Base-by-base conservation (phyloP, 192 early-diverging fungal species). In the Backusella sp. region DNA sequence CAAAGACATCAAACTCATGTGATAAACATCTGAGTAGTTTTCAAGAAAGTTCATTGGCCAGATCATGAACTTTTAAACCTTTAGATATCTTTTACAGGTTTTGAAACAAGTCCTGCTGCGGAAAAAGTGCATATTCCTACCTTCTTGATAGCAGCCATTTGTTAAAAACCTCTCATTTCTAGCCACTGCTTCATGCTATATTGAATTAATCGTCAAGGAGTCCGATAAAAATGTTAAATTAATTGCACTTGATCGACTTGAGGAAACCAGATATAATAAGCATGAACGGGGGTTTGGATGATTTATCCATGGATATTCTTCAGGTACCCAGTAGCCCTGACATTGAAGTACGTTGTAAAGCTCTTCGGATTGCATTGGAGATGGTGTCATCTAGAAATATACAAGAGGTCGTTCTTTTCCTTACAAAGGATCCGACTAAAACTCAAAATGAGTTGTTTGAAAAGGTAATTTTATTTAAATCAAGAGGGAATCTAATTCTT, bases 151-250 rank as follows among this genome's bases (percentile, higher is more conserved):
- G 21, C 23, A 66, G 53, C 0, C 4, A 19, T 39, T 59, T 26
- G 39, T 12, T 42, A 62, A 70, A 30, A 7, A 4, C 14, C 3
- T 28, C 11, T 59, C 11, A 21, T 71, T 53, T 17, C 21, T 78
- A 92, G 96, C 95, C 53, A 96, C 95, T 12, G 97, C 96, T 0
- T 81, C 90, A 17, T 94, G 93, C 80, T 98, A 96, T 73, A 96
- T 99, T 69, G 89, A 96, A 67, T 88, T 99, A 42, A 92, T 93
- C 69, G 84, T 93, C 23, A 95, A 96, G 82, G 98, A 95, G 76
- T 91, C 97, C 12, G 98, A 99, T 81, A 99, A 98, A 85, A 99
- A 99, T 82, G 91, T 99, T 52, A 98, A 98, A 84, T 83, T 99
- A 72, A 98, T 96, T 83, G 96, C 97, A 14, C 86, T 99, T 46